Base-by-base conservation (phyloP, 805 yeast species). In the Yueomyces sp. region DNA sequence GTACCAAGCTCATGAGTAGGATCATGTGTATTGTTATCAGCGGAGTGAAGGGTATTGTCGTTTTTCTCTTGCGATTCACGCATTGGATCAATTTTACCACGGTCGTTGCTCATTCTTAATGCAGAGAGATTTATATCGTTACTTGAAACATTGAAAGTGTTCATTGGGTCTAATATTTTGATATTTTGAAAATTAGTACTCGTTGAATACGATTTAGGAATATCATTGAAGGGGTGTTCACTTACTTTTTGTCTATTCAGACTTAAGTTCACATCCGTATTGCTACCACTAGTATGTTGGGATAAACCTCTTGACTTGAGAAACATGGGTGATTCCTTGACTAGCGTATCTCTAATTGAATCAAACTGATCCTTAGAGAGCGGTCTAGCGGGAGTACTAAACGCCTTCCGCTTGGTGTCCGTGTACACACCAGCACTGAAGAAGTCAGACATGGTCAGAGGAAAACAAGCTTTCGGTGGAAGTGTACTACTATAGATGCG, bases 261-360 rank as follows among this genome's bases (percentile, higher is more conserved):
- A 30, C 33, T 19, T 19, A 19, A 19, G 19, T 19, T 19, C 19
- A 19, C 9, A 9, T 30, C 9, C 33, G 6, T 30, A 6, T 30
- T 30, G 33, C 33, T 9, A 30, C 33, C 9, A 30, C 9, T 30
- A 30, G 9, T 30, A 30, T 6, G 9, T 30, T 30, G 19, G 19
- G 19, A 19, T 19, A 19, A 19, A 19, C 19, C 19, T 19, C 19
- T 19, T 8, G 34, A 31, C 11, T 31, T 31, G 7, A 31, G 11
- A 31, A 8, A 7, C 26, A 42, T 47, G 4, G 64, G 62, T 2
- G 62, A 52, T 31, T 60, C 62, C 32, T 44, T 51, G 6, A 55
- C 52, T 28, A 53, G 47, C 42, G 42, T 51, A 26, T 47, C 53
- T 40, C 55, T 47, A 31, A 58, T 30, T 2, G 52, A 46, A 11